Evolutionary conservation across 768 basidiomycete genomes (phyloP).

Genomic region (Lactifluus subvellereus): DNA sequence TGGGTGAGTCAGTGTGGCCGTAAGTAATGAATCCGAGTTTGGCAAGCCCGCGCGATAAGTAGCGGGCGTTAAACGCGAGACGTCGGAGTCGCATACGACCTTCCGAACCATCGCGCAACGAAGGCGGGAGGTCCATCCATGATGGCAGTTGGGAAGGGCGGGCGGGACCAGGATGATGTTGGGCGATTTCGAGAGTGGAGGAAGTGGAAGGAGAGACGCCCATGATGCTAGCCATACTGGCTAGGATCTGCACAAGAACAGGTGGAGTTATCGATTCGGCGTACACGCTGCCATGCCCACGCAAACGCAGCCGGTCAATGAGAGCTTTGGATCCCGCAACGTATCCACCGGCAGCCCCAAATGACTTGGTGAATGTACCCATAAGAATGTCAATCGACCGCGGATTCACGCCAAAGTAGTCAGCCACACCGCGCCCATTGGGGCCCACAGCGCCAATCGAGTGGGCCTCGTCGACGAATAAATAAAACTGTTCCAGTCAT

Average conservation of each 20-base stretch:
- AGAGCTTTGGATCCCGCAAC: conserved; percentile 78
- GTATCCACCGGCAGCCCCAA: conserved; percentile 93
- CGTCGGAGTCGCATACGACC: conserved; percentile 77
- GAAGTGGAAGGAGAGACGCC: conserved; percentile 49
- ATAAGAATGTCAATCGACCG: conserved; percentile 85
- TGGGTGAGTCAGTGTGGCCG: conserved; percentile 85
- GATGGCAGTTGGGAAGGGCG: conserved; percentile 57
- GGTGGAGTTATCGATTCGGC: conserved; percentile 89
- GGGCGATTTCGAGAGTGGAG: conserved; percentile 27
- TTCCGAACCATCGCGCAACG: conserved; percentile 76
- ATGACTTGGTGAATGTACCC: conserved; percentile 98
- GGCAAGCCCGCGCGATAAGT: conserved; percentile 77
- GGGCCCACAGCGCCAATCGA: conserved; percentile 95
- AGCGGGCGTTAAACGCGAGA: conserved; percentile 92
- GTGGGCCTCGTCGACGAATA: conserved; percentile 96
- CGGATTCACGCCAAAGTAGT: conserved; percentile 88
- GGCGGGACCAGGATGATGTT: conserved; percentile 65
- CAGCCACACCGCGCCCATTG: conserved; percentile 88
- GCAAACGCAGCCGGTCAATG: conserved; percentile 75
- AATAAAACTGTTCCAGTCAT: conserved; percentile 63
- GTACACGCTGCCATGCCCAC: conserved; percentile 77
- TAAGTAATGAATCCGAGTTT: conserved; percentile 98
- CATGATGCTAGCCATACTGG: conserved; percentile 97
- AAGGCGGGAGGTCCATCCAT: conserved; percentile 72
- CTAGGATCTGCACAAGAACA: conserved; percentile 83